Evolutionary conservation across 2,329 filamentous ascomycete genomes (phyloP), one percentile per base, ranked within the genome.

Genomic region (Monilinia fructigena): DNA sequence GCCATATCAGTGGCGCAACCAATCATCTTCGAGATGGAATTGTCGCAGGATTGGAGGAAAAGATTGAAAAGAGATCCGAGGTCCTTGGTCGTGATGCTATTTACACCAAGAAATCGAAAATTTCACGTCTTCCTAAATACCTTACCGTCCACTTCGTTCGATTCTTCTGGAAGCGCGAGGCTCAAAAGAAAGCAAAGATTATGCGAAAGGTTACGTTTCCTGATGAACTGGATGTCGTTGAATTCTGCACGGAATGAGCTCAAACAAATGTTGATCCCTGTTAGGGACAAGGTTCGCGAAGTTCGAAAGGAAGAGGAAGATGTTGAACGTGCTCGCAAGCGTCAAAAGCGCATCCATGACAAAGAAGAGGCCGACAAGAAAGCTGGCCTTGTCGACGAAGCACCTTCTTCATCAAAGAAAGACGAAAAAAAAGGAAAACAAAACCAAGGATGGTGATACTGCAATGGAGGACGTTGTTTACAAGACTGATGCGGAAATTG

Each of bases 201-300:
- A 94, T 99, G 91, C 91, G 93, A 77, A 99, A 98, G 80, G 95
- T 99, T 66, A 94, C 92, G 0, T 99, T 99, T 77, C 94, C 94
- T 8, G 88, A 91, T 61, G 95, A 99, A 79, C 82, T 99, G 45
- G 95, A 99, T 75, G 87, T 92, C 50, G 88, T 96, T 28, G 95
- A 99, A 76, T 97, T 97, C 79, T 99, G 95, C 79, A 94, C 93
- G 16, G 93, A 98, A 98, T 35, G 89, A 95, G 63, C 82, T 99
- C 69, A 90, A 87, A 77, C 89, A 89, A 75, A 86, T 90, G 72
- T 83, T 99, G 55, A 82, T 97, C 56, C 96, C 95, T 1, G 89
- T 99, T n/a, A 87, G 95, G 68, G 95, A 99, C 81, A 96, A 96
- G 82, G 91, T 99, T 61, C 90, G 95, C 35, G 93, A 99, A 75